phyloP scores from a whole-genome alignment of 106 monocot species.

The Iris macrosiphon region DNA sequence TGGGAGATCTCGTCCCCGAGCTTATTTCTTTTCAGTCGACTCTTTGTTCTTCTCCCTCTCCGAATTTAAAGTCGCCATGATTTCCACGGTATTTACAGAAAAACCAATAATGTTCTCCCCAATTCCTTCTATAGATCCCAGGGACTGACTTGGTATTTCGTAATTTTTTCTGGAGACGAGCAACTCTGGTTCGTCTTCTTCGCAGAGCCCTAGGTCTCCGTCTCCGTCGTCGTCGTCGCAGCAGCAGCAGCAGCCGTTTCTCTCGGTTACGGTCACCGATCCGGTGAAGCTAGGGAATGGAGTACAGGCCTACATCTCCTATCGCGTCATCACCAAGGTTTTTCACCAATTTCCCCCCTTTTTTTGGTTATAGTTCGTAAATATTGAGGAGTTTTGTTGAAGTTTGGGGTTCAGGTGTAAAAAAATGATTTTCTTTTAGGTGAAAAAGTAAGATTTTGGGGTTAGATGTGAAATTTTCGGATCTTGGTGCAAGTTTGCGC shows the following conservation, averaged over 20 bases:
- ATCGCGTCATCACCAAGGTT: conserved; percentile 96
- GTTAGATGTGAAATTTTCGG: too few species aligned
- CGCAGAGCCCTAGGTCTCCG: conserved; percentile 69
- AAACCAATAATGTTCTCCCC: background rate
- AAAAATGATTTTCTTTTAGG: too few species aligned
- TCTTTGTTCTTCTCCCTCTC: conserved; percentile 7
- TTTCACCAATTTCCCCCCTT: too few species aligned
- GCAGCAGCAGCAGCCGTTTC: conserved; percentile 64
- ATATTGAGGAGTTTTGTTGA: too few species aligned
- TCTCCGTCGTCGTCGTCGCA: too few species aligned
- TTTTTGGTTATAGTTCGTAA: too few species aligned
- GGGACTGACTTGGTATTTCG: background rate
- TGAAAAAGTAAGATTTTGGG: too few species aligned
- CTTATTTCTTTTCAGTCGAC: too few species aligned
- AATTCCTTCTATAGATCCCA: background rate
- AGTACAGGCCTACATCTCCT: conserved; percentile 96
- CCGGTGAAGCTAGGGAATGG: conserved; percentile 96
- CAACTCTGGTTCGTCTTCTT: conserved; percentile 24
- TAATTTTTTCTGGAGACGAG: conserved; percentile 21
- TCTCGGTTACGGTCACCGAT: conserved; percentile 74
- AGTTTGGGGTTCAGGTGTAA: too few species aligned
- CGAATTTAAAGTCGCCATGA: conserved; percentile 3
- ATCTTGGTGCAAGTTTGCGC: too few species aligned
- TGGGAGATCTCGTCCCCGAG: too few species aligned
- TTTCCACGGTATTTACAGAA: conserved; percentile 12